Evolutionary conservation across 768 basidiomycete species (phyloP), one percentile per base, ranked within the genome.

Genomic region (Neoboletus magnificus): DNA sequence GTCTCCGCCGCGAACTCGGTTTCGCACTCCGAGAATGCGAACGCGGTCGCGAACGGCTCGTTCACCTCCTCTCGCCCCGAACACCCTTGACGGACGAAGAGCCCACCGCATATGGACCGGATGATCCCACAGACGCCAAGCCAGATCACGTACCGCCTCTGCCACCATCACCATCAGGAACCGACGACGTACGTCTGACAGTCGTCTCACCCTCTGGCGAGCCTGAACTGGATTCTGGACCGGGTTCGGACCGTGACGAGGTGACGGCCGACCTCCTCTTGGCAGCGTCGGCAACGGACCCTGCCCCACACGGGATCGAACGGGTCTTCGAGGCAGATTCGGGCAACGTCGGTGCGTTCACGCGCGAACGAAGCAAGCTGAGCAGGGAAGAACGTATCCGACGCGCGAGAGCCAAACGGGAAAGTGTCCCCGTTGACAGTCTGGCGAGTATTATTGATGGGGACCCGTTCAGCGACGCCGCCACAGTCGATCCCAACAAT

Each of bases 1-100:
- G 85, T 0, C 75, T 93, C 16, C 79, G 91, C 12, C 79, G 83
- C 5, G 89, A 92, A 62, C 78, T 93, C 9, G 91, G 91, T 9
- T 70, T 87, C 23, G 91, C 89, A 1, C 71, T 93, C 30, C 74
- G 90, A 8, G 91, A 93, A 63, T 93, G 89, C 65, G 91, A 93
- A 69, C 81, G 91, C 9, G 91, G 91, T 0, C 76, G 87, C 18
- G 85, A 83, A 39, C 79, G 80, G 18, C 73, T 93, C 32, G 60
- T 85, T 2, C 79, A 82, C 48, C 71, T 87, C 51, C 69, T 89
- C 4, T 66, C 75, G n/a, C 83, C 84, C 0, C 71, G 74, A 5
- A 60, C 67, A 32, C 60, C 67, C 39, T 15, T 62, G 58, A 52
- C 69, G 42, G 81, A 81, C 48, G 80, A 82, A n/a, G 76, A 54